Percentiles rank a stretch among this genome's conserved stretches.
Evolutionary conservation across 768 basidiomycete species (phyloP).

Genomic region (Psilocybe sp.): DNA sequence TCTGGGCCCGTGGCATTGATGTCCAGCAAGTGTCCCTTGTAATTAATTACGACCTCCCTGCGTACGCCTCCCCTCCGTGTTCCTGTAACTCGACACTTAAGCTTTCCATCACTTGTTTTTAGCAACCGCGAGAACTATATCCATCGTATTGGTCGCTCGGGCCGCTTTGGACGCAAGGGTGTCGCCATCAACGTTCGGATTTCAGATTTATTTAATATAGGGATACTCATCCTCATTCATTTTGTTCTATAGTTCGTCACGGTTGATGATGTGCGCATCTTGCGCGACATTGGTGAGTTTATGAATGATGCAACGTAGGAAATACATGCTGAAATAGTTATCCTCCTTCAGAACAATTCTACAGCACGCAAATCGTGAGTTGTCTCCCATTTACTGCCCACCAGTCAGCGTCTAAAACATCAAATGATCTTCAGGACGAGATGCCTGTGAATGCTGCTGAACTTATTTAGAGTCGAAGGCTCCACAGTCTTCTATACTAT

Average conservation of each 20-base stretch:
- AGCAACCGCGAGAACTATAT: slow-evolving; percentile 99
- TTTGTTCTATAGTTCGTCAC: slow-evolving; percentile 71
- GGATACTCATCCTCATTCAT: slow-evolving; percentile 3
- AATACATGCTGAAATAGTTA: slow-evolving; percentile 7
- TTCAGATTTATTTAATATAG: slow-evolving; percentile 2
- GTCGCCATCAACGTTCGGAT: slow-evolving; percentile 93
- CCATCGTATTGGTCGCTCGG: slow-evolving; percentile 98
- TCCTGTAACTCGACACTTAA: slow-evolving; percentile 1
- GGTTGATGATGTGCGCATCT: slow-evolving; percentile 92
- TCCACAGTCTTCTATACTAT: slow-evolving; percentile 1
- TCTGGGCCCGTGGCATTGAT: slow-evolving; percentile 98
- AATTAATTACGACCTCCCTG: slow-evolving; percentile 95
- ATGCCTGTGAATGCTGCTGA: slow-evolving; percentile 99
- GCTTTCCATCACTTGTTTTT: slow-evolving; percentile 8
- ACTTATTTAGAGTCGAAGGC: slow-evolving; percentile 61
- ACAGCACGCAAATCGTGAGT: slow-evolving; percentile 88
- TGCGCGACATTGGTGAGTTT: slow-evolving; percentile 89
- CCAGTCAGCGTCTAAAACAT: slow-evolving; percentile 14
- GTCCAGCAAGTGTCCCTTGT: slow-evolving; percentile 97
- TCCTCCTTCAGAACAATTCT: slow-evolving; percentile 77
- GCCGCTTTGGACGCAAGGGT: slow-evolving; percentile 98
- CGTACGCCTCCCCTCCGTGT: slow-evolving; percentile 45
- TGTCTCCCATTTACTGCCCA: slow-evolving; percentile 6
- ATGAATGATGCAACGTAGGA: slow-evolving; percentile 1
- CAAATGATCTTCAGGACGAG: slow-evolving; percentile 66